Conservation (phyloP, 345 rosid species). For the Eucalyptus virginea region DNA sequence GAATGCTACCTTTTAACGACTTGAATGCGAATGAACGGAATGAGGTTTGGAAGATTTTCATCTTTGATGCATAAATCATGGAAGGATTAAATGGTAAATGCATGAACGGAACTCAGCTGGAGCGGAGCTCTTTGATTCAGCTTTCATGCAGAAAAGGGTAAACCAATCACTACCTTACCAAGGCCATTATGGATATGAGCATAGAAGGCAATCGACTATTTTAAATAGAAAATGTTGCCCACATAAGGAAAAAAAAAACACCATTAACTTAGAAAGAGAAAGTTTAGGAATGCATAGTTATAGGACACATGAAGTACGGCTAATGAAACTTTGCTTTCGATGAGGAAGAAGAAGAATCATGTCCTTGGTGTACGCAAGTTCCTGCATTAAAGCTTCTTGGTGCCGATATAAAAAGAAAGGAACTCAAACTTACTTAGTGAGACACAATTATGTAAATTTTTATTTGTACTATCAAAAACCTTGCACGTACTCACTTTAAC, state of each 20-base stretch:
- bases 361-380: background rate
- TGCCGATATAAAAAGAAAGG: too few relatives aligned
- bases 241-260: too few relatives aligned
- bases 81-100: background rate
- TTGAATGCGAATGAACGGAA: background rate
- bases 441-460: rapidly evolving
- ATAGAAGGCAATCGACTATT: background rate
- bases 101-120: background rate
- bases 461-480: background rate
- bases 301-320: background rate
- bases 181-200: background rate
- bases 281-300: background rate
- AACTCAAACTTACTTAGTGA: rapidly evolving
- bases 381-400: background rate
- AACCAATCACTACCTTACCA: background rate
- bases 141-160: background rate
- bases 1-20: background rate
- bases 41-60: background rate
- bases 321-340: background rate
- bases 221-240: background rate
- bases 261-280: background rate
- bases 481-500: background rate
- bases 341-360: background rate
- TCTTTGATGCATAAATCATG: background rate
- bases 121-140: background rate